Evolutionary conservation across 2,329 filamentous ascomycete genomes (phyloP), one percentile per base, ranked within the genome.

Genomic region (Colletotrichum destructivum): DNA sequence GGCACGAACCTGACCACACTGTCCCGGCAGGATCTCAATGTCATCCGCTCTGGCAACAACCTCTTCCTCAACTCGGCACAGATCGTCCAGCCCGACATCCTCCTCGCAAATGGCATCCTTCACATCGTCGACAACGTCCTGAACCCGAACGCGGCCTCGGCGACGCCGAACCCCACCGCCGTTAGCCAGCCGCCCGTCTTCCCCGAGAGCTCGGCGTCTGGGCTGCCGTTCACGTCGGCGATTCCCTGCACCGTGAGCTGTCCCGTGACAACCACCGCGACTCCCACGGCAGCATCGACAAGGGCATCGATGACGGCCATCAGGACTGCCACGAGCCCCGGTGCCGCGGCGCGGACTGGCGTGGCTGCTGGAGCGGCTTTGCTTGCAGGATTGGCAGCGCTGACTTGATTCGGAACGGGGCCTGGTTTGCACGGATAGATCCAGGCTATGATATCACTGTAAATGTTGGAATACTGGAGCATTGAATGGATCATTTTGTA

Each of bases 71-170:
- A 89, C 81, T 82, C 84, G n/a, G 88, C 88, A 4, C 83, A 86
- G 75, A 81, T 91, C 31, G 79, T 87, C n/a, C 81, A 84, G 71
- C 81, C 85, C 1, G 87, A 90, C 74, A 83, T 89, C 42, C 80
- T 91, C 18, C 78, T 89, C 56, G 84, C 86, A 66, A 90, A 90
- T 75, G 89, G 89, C 49, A 87, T 90, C 60, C 78, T 90, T 23
- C 89, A 91, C 77, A 81, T 90, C 55, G 83, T 90, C 67, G 88
- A 91, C 76, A 84, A 82, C 68, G 84, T 87, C 9, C 79, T 88
- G 40, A 87, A 85, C 76, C 86, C 84, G 1, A 77, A 84, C 47
- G 81, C 77, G 4, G 69, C 79, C 16, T 75, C 74, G 3, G 79
- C 77, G 3, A 69, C 73, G 31, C 85, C 85, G 0, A 79, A 87